These are phyloP conservation scores for Sanghuangporus weigelae DNA, from an alignment of 1,284 basidiomycete genomes.

Conservation along the genomic window DNA sequence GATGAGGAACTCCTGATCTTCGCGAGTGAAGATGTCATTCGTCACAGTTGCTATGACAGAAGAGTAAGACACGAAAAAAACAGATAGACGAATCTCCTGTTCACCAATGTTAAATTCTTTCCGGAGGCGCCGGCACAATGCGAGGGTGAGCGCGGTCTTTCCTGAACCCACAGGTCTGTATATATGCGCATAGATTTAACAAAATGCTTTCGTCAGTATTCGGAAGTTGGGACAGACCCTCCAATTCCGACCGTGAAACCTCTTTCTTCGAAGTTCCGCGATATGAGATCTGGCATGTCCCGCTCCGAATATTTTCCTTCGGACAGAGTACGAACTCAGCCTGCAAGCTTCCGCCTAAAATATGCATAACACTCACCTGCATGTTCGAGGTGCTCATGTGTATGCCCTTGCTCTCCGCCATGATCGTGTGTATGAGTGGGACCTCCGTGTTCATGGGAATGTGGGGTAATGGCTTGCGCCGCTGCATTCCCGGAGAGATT, in stretches of 20 bases:
- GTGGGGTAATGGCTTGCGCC: slow-evolving; percentile 27
- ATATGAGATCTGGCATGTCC: slow-evolving; percentile 85
- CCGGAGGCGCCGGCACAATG: slow-evolving; percentile 83
- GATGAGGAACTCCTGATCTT: slow-evolving; percentile 97
- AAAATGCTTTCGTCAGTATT: background rate
- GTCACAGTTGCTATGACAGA: slow-evolving; percentile 74
- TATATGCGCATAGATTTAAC: slow-evolving; percentile 1
- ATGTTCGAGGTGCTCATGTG: slow-evolving; percentile 86
- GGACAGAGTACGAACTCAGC: slow-evolving; percentile 6
- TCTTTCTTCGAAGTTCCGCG: slow-evolving; percentile 85
- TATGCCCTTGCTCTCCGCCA: slow-evolving; percentile 78
- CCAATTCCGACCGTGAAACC: slow-evolving; percentile 98
- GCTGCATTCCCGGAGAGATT: slow-evolving; percentile 40
- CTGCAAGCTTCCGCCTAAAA: slow-evolving; percentile 12
- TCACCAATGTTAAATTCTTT: slow-evolving; percentile 86
- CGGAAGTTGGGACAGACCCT: slow-evolving; percentile 51
- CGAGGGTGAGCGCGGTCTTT: slow-evolving; percentile 92
- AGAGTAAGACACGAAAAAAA: background rate
- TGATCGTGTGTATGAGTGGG: slow-evolving; percentile 43
- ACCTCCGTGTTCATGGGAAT: slow-evolving; percentile 37
- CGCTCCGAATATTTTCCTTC: slow-evolving; percentile 89
- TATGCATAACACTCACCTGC: slow-evolving; percentile 49
- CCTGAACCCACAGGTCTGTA: slow-evolving; percentile 91
- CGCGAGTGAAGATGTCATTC: slow-evolving; percentile 96
- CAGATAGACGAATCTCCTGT: slow-evolving; percentile 16